phyloP scores from a whole-genome alignment of 495 filamentous ascomycete species.

The Bathelium albidoporum region DNA sequence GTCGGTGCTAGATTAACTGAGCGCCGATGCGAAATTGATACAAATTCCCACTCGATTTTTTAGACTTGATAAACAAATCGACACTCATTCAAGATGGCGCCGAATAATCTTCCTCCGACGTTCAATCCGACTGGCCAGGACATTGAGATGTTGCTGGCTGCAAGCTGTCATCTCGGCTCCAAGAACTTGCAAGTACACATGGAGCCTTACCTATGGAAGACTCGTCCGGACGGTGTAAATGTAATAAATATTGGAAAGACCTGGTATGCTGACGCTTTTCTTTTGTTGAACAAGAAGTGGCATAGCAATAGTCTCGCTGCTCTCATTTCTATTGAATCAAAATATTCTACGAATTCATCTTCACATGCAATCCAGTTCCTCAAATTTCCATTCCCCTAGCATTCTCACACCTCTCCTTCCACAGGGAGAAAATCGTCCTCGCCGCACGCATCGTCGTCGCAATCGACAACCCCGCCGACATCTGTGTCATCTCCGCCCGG shows the following conservation, averaged over 20 bases:
- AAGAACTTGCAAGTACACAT: conserved; percentile 99
- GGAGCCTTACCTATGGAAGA: conserved; percentile 99
- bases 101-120: conserved; percentile 75
- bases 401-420: conserved; percentile 25
- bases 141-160: conserved; percentile 98
- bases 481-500: conserved; percentile 97
- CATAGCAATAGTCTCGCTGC: neutral
- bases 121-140: conserved; percentile 82
- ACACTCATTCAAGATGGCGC: conserved; percentile 60
- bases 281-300: no score
- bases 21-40: neutral
- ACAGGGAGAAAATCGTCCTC: conserved; percentile 97
- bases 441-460: conserved; percentile 97
- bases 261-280: conserved; percentile 56
- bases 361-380: no score
- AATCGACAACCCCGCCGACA: conserved; percentile 97
- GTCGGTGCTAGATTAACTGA: neutral
- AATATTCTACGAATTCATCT: neutral
- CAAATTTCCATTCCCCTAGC: neutral
- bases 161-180: conserved; percentile 91
- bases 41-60: neutral
- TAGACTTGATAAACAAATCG: neutral
- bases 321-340: neutral
- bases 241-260: conserved; percentile 99
- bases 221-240: conserved; percentile 92